phyloP scores from a whole-genome alignment of 495 filamentous ascomycete genomes.

The Cercophora newfieldiana region DNA sequence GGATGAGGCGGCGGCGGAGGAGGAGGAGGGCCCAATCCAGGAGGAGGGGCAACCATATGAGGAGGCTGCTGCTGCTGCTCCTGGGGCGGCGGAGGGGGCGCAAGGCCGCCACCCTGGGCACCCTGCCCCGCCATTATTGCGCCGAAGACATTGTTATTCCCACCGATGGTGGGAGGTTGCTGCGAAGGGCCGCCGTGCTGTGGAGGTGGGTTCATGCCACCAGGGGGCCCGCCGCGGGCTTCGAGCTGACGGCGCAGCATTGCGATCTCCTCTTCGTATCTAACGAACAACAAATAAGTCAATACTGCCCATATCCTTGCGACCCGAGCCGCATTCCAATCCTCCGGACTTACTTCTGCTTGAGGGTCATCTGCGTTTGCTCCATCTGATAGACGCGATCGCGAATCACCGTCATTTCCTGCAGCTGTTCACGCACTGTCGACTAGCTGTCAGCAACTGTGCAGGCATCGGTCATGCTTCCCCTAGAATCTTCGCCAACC shows the following conservation, averaged over 20 bases:
- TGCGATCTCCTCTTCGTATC: conserved; percentile 90
- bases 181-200: conserved; percentile 78
- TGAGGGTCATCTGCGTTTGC: conserved; percentile 80
- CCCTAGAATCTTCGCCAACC: neutral
- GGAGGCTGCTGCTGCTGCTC: conserved; percentile 55
- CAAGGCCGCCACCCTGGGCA: conserved; percentile 79
- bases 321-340: neutral
- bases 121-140: conserved; percentile 93
- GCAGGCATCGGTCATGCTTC: neutral
- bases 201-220: conserved; percentile 62
- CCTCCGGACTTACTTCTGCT: conserved; percentile 70
- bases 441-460: neutral
- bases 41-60: conserved; percentile 65
- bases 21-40: conserved; percentile 62
- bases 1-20: conserved; percentile 56
- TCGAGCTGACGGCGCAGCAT: conserved; percentile 88
- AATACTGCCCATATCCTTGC: conserved; percentile 14
- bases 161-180: conserved; percentile 76
- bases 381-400: conserved; percentile 90
- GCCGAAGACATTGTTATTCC: conserved; percentile 89
- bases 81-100: conserved; percentile 78
- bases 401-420: conserved; percentile 90
- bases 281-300: conserved; percentile 31
- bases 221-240: conserved; percentile 68
- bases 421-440: conserved; percentile 56